Evolutionary conservation across 2,329 filamentous ascomycete genomes (phyloP).

Genomic region (Calcarisporium arbuscula): DNA sequence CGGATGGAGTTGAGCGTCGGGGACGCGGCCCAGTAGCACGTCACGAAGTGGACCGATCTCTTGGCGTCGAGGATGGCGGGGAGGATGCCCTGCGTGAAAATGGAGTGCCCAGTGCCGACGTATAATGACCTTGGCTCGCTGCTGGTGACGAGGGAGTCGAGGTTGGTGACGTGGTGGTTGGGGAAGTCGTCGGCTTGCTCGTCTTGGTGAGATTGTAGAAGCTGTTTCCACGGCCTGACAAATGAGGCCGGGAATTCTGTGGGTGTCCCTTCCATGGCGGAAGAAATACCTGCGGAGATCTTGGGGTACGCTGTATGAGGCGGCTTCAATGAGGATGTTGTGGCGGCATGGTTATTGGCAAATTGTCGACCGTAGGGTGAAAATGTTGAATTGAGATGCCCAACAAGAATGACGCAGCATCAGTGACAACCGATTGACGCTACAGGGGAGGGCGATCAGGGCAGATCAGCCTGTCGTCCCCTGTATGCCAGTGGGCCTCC

Average conservation of each 20-base stretch:
- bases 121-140: conserved; percentile 42
- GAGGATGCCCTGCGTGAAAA: conserved; percentile 49
- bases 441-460: too few species aligned
- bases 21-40: conserved; percentile 75
- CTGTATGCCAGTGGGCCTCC: too few species aligned
- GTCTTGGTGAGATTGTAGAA: conserved; percentile 23
- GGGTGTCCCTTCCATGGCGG: too few species aligned
- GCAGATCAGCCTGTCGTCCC: too few species aligned
- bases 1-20: conserved; percentile 51
- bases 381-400: too few species aligned
- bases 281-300: too few species aligned
- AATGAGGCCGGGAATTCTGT: conserved; percentile 29
- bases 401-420: too few species aligned
- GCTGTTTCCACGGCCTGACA: conserved; percentile 29
- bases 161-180: conserved; percentile 37
- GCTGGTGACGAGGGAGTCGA: conserved; percentile 40
- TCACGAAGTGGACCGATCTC: conserved; percentile 66
- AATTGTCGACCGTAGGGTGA: too few species aligned
- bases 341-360: too few species aligned
- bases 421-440: too few species aligned
- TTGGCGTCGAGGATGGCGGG: conserved; percentile 55
- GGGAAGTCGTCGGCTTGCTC: conserved; percentile 39
- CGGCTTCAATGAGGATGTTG: too few species aligned
- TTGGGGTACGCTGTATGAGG: too few species aligned
- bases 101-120: conserved; percentile 51